These are phyloP conservation scores for Podospora fimiseda DNA, from an alignment of 495 filamentous ascomycete genomes.

Conservation along the genomic window DNA sequence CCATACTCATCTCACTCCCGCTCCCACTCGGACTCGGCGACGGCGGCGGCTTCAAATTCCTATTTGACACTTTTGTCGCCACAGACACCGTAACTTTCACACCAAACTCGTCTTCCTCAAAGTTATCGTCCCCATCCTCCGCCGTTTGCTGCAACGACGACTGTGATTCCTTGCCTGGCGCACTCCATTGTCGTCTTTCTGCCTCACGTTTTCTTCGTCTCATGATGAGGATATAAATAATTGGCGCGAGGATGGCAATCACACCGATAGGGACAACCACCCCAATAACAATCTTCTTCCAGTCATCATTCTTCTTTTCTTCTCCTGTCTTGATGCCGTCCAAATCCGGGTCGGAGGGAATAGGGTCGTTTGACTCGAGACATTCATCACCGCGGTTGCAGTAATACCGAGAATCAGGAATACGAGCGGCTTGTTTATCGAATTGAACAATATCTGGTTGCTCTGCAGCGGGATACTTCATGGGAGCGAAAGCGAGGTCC, in stretches of 20 bases:
- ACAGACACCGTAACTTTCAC: constrained; percentile 13
- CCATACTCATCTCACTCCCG: not conserved
- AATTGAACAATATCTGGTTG: constrained; percentile 5
- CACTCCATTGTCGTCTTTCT: not conserved
- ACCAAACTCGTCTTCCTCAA: constrained; percentile 10
- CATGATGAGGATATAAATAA: not conserved
- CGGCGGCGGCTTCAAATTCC: constrained; percentile 1
- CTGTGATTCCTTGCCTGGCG: not conserved
- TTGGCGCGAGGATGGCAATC: constrained; percentile 1
- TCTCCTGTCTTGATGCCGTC: not conserved
- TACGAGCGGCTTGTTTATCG: constrained; percentile 5
- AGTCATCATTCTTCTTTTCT: not conserved
- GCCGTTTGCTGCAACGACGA: not conserved
- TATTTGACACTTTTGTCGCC: constrained; percentile 3
- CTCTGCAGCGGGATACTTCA: not conserved
- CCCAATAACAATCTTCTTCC: constrained; percentile 9
- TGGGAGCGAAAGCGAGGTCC: constrained; percentile 1
- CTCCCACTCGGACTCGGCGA: not conserved
- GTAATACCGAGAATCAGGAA: constrained; percentile 7
- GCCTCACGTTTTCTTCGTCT: not conserved
- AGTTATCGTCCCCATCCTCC: constrained; percentile 2
- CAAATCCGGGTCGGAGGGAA: not conserved
- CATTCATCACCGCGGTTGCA: not conserved
- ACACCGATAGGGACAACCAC: constrained; percentile 7
- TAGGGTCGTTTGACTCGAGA: not conserved